Conservation (phyloP, 257 asterid species). For the Pogostemon cablin region DNA sequence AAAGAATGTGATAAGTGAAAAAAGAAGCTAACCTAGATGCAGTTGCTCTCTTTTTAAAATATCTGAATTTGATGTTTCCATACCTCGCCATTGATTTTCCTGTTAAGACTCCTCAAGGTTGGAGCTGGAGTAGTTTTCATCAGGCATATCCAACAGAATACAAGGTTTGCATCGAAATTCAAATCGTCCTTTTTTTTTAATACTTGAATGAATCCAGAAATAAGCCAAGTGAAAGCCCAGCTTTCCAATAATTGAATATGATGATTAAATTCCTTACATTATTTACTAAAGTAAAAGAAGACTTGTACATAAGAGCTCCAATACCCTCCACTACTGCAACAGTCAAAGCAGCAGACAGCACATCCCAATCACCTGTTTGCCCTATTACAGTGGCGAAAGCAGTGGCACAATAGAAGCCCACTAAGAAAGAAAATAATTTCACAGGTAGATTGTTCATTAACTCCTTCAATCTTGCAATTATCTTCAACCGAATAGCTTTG, state of each 20-base stretch:
- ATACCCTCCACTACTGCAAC: slow-evolving; percentile 93
- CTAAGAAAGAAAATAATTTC: slow-evolving; percentile 73
- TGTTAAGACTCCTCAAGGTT: slow-evolving; percentile 40
- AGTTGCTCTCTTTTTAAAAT: slow-evolving; percentile 42
- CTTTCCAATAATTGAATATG: slow-evolving; percentile 89
- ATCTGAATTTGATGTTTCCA: slow-evolving; percentile 40
- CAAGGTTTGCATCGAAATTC: background rate
- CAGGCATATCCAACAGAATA: slow-evolving; percentile 13
- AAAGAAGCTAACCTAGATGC: slow-evolving; percentile 46
- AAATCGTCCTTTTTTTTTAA: slow-evolving; percentile 32
- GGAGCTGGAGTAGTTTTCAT: background rate
- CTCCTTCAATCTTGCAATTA: slow-evolving; percentile 51
- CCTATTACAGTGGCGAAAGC: slow-evolving; percentile 94
- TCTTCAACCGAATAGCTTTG: slow-evolving; percentile 53
- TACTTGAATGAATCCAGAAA: slow-evolving; percentile 94
- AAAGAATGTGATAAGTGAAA: background rate
- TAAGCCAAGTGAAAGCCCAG: slow-evolving; percentile 84
- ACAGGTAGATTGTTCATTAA: slow-evolving; percentile 67
- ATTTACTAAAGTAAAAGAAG: slow-evolving; percentile 55
- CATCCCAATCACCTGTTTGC: slow-evolving; percentile 99
- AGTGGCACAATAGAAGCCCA: slow-evolving; percentile 92
- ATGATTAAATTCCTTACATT: slow-evolving; percentile 51
- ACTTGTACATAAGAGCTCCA: slow-evolving; percentile 87
- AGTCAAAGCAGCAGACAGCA: slow-evolving; percentile 84
- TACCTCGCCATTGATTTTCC: slow-evolving; percentile 37